phyloP scores from a whole-genome alignment of 306 rosid species.

The Chamaecrista fasciculata region DNA sequence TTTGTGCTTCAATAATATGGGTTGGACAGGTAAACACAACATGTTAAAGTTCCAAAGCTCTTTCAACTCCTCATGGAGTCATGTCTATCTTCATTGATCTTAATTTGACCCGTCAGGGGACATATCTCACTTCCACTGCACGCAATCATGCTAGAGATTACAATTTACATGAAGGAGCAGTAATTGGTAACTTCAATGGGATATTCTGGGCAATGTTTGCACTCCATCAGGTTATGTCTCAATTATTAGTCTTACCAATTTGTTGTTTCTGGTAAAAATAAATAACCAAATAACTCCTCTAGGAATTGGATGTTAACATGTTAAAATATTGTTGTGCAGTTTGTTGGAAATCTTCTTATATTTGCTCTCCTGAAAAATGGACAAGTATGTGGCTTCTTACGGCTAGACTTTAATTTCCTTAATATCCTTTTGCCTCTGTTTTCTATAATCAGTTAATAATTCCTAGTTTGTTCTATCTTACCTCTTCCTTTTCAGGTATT shows the following conservation, averaged over 20 bases:
- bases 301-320: background rate
- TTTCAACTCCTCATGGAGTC: conserved; percentile 16
- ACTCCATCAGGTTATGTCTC: conserved; percentile 60
- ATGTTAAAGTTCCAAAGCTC: conserved; percentile 28
- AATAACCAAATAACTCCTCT: background rate
- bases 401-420: conserved; percentile 1
- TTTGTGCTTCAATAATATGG: conserved; percentile 94
- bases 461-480: background rate
- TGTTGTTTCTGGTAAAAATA: background rate
- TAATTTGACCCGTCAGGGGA: conserved; percentile 57
- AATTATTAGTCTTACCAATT: background rate
- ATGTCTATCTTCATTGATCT: conserved; percentile 18
- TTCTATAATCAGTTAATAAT: conserved; percentile 16
- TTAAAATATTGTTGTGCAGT: conserved; percentile 49
- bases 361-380: conserved; percentile 63
- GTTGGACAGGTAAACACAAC: conserved; percentile 74
- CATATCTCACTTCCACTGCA: conserved; percentile 83
- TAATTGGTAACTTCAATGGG: conserved; percentile 87
- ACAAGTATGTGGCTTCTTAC: conserved; percentile 42
- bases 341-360: conserved; percentile 80
- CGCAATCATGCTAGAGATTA: conserved; percentile 62
- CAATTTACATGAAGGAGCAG: conserved; percentile 67
- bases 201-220: conserved; percentile 84
- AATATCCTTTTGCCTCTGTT: background rate
- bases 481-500: conserved; percentile 4